A percentile compares a stretch with the other conserved stretches of the same genome.
These are phyloP conservation scores for Mycena sp. DNA, from an alignment of 1,284 basidiomycete species.

Conservation along the genomic window DNA sequence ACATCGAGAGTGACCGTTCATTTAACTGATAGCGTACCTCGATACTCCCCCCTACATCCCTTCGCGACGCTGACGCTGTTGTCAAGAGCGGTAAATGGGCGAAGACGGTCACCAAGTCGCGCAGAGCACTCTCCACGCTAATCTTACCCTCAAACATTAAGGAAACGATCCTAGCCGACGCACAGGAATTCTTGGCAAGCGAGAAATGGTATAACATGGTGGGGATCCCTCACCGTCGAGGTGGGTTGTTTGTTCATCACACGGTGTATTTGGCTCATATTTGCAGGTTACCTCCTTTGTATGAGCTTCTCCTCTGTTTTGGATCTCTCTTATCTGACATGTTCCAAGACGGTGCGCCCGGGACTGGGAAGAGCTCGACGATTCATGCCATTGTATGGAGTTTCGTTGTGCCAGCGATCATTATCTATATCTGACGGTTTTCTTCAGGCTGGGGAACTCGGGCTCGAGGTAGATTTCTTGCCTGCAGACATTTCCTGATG, in stretches of 20 bases:
- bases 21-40: neutral
- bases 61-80: neutral
- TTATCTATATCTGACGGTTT: neutral
- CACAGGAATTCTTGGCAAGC: constrained; percentile 16
- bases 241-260: neutral
- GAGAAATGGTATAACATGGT: constrained; percentile 23
- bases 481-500: neutral
- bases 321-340: neutral
- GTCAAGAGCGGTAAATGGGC: constrained; percentile 15
- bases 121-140: constrained; percentile 16
- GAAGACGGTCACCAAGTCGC: constrained; percentile 21
- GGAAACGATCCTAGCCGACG: constrained; percentile 17
- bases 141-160: constrained; percentile 20
- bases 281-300: constrained; percentile 10
- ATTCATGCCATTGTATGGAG: constrained; percentile 12
- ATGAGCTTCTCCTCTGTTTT: neutral
- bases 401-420: neutral
- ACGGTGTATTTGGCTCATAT: neutral
- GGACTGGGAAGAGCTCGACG: constrained; percentile 27
- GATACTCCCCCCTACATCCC: too few relatives aligned
- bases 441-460: constrained; percentile 19
- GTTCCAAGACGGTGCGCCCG: neutral
- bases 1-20: constrained; percentile 19
- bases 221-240: constrained; percentile 17
- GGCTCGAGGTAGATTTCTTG: constrained; percentile 10